Base-by-base conservation (phyloP, 2,329 filamentous ascomycete species). In the Pestalotiopsis sp. region DNA sequence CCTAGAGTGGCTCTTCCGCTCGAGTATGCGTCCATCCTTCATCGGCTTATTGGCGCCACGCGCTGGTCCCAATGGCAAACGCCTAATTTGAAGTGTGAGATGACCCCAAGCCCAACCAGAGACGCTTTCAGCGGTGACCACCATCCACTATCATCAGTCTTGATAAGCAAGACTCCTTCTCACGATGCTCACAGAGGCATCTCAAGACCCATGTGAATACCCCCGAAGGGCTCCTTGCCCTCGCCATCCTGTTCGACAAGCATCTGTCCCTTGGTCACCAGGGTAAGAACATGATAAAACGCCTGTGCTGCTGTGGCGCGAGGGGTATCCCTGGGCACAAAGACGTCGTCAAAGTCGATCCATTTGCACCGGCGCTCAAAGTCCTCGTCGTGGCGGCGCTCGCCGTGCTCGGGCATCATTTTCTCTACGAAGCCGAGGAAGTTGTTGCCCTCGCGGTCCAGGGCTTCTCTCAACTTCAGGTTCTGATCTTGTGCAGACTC, bases 271-370 rank as follows among this genome's bases (percentile, higher is more conserved):
- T 90, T 93, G 2, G 89, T 93, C 5, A 89, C 90, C 58, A 96
- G 84, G 12, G 87, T 85, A 14, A 97, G 85, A 2, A 93, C 85
- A 77, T 96, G 92, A 80, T 92, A 89, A 76, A 93, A 91, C 0
- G 90, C 93, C 77, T 94, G 92, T 2, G 92, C 90, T 9, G 91
- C 92, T 13, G 93, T 89, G 38, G 88, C 82, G 45, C 83, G 85
- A 38, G 87, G 89, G 57, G 82, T 81, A 61, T 83, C 80, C 11
- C 76, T 75, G 0, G 89, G 86, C n/a, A 88, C 84, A 59, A 96
- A 88, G 11, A 97, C 80, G 63, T 89, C 82, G 60, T 91, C 88
- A 75, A 98, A 97, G 0, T 85, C 81, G 57, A 96, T 82, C 80
- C 84, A 89, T 17, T 75, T 79, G 12, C 80, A 78, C 57, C 72